Percentiles rank a stretch among this genome's conserved stretches.
Conservation (phyloP, 345 rosid species). For the Salix arbutifolia region DNA sequence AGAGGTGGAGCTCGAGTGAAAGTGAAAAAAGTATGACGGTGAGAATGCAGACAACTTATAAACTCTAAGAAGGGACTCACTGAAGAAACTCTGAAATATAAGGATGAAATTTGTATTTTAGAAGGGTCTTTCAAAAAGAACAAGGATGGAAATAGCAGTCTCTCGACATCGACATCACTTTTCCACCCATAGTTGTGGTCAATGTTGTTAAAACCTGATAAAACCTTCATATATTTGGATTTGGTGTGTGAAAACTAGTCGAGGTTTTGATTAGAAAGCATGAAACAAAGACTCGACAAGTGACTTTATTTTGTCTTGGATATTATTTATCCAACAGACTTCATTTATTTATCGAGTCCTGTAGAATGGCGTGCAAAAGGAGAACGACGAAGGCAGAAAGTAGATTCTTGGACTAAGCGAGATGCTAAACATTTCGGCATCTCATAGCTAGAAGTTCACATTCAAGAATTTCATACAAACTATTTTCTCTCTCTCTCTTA, state of each 20-base stretch:
- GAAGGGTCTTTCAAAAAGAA: background rate
- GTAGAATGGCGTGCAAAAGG: background rate
- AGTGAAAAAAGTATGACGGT: background rate
- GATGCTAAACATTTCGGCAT: background rate
- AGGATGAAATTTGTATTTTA: background rate
- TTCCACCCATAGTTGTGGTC: no score
- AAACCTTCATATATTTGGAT: no score
- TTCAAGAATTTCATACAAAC: constrained; percentile 7
- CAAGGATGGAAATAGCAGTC: no score
- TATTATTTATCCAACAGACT: no score
- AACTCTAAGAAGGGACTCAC: background rate
- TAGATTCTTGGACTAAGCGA: background rate
- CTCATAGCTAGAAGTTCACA: constrained; percentile 9
- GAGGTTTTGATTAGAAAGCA: no score
- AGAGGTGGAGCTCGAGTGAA: background rate
- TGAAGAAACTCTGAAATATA: background rate
- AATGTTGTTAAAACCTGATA: no score
- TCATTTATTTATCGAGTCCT: background rate
- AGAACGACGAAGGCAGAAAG: background rate
- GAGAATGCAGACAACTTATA: background rate
- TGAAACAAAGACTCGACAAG: no score
- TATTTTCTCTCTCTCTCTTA: background rate
- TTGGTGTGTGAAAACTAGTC: no score
- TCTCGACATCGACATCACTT: no score
- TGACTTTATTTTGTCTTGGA: no score